Evolutionary conservation across 2,329 filamentous ascomycete genomes (phyloP), one percentile per base, ranked within the genome.

Genomic region (Trichoderma hamatum): DNA sequence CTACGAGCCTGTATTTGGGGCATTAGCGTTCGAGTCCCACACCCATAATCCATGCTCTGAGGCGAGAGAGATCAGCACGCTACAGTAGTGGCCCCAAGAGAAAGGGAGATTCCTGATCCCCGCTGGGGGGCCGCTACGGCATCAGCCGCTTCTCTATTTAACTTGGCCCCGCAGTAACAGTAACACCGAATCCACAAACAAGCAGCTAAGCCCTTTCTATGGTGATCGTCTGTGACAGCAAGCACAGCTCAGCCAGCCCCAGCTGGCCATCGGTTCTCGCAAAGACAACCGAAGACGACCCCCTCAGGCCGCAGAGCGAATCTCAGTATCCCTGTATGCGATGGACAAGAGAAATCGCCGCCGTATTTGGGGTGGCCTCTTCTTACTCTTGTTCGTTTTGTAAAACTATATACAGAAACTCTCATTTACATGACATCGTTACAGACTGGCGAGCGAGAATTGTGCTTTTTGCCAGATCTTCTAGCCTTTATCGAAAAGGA

Each of bases 71-170:
- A 51, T 59, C 28, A 59, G 7, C 32, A 56, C 52, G n/a, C 63
- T n/a, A 21, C 64, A 28, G n/a, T 51, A 14, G 36, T 49, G 21
- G 28, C 36, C 52, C 39, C 28, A 28, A 43, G 28, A 52, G 32
- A 49, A 51, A 10, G 63, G 36, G 55, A 21, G n/a, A 24, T n/a
- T 21, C 39, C 28, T 34, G n/a, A 34, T 58, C 28, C n/a, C 34
- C 54, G 64, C 64, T 51, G 51, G 30, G 54, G 30, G 51, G 54
- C 52, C 63, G 63, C 63, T 59, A 67, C 64, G 64, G 64, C 64
- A 67, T 24, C 64, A 67, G 36, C 64, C 64, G 64, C 64, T 24
- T 59, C 54, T 58, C 39, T 28, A 46, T 51, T 51, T 49, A 28
- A 24, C 21, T 67, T 30, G 54, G 54, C 19, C n/a, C 39, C 39